Percentiles rank a stretch among this genome's conserved stretches.
phyloP scores from a whole-genome alignment of 345 rosid genomes.

The Sisymbrium altissimum region DNA sequence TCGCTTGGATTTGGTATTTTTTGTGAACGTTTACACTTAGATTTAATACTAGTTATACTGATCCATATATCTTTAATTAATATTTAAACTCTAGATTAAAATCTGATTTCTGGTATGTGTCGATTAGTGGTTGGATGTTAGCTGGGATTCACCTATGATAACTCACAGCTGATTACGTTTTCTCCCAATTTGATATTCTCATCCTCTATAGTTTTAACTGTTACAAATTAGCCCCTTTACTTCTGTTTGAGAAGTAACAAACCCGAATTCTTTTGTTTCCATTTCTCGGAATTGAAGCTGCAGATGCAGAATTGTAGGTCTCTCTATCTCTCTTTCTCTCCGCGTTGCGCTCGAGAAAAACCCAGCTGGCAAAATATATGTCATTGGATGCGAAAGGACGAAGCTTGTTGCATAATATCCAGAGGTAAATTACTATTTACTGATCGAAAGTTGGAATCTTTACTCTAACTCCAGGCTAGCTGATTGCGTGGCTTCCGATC shows the following conservation, averaged over 20 bases:
- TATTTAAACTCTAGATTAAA: not conserved
- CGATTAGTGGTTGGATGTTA: not conserved
- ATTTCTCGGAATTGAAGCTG: constrained; percentile 13
- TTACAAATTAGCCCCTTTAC: not conserved
- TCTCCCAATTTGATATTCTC: not conserved
- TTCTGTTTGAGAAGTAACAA: not conserved
- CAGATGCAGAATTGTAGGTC: constrained; percentile 6
- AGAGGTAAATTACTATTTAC: constrained; percentile 20
- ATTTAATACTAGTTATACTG: not conserved
- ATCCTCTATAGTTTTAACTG: not conserved
- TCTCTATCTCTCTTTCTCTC: constrained; percentile 21
- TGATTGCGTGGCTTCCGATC: constrained; percentile 27
- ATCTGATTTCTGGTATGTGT: not conserved
- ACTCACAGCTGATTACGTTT: constrained; percentile 1
- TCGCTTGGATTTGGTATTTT: not conserved
- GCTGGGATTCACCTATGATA: not conserved
- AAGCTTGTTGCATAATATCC: constrained; percentile 16
- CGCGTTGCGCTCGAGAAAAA: constrained; percentile 18
- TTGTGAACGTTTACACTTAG: not conserved
- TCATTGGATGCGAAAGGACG: constrained; percentile 10
- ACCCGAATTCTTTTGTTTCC: not conserved
- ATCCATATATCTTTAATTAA: not conserved
- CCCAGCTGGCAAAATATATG: constrained; percentile 17
- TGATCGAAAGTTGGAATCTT: constrained; percentile 20
- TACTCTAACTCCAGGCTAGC: constrained; percentile 27